phyloP scores from a whole-genome alignment of 805 yeast species.

The Maudiozyma bulderi region DNA sequence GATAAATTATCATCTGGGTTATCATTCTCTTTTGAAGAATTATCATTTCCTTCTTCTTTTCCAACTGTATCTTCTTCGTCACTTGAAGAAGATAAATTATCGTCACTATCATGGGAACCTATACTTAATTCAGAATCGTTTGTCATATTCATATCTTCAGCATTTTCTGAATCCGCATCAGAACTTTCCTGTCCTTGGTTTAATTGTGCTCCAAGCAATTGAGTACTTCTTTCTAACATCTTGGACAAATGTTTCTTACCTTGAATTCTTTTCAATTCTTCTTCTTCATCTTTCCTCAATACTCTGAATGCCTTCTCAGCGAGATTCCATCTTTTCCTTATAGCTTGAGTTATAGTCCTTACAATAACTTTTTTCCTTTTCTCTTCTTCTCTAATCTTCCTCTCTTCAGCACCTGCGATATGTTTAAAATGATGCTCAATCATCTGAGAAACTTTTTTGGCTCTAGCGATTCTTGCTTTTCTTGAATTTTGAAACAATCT shows the following conservation, averaged over 20 bases:
- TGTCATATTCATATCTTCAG: slow-evolving; percentile 1
- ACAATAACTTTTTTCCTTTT: slow-evolving; percentile 61
- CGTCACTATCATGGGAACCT: slow-evolving; percentile 7
- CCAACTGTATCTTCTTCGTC: slow-evolving; percentile 3
- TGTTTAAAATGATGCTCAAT: slow-evolving; percentile 80
- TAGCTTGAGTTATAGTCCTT: slow-evolving; percentile 72
- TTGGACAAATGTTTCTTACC: slow-evolving; percentile 83
- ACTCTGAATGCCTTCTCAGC: slow-evolving; percentile 76
- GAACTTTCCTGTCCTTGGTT: slow-evolving; percentile 29
- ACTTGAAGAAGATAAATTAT: slow-evolving; percentile 11
- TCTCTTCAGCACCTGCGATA: slow-evolving; percentile 79
- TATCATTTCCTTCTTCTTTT: background rate
- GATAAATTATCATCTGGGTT: slow-evolving; percentile 25
- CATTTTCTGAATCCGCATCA: slow-evolving; percentile 1
- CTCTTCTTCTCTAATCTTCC: slow-evolving; percentile 66
- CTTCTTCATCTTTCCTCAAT: slow-evolving; percentile 67
- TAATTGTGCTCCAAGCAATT: slow-evolving; percentile 76
- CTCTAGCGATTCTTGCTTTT: slow-evolving; percentile 52
- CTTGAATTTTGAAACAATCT: slow-evolving; percentile 59
- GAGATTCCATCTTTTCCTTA: slow-evolving; percentile 80
- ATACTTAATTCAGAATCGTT: slow-evolving; percentile 16
- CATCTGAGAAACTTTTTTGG: slow-evolving; percentile 68
- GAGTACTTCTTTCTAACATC: slow-evolving; percentile 86
- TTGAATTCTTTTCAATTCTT: slow-evolving; percentile 64
- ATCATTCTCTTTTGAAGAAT: background rate